These are phyloP conservation scores for Testicularia cyperi DNA, from an alignment of 1,284 basidiomycete genomes.

Conservation along the genomic window DNA sequence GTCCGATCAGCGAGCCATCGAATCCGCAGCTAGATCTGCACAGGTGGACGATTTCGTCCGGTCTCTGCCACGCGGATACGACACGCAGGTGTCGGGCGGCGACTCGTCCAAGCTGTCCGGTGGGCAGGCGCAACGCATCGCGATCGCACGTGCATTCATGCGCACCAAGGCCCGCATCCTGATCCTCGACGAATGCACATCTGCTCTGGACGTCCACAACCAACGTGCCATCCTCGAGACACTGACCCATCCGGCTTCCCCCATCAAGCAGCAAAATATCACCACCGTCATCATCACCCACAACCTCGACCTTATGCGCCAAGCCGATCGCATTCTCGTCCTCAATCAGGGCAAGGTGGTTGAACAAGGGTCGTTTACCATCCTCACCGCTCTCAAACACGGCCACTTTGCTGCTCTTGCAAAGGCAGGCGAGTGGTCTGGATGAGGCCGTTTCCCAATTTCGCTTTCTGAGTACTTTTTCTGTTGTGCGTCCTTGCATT, in stretches of 20 bases:
- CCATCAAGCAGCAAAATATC: constrained; percentile 48
- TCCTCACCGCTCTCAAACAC: constrained; percentile 68
- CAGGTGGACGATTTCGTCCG: constrained; percentile 84
- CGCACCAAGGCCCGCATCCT: constrained; percentile 71
- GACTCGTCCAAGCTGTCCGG: constrained; percentile 78
- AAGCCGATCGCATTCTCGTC: constrained; percentile 86
- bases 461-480: neutral
- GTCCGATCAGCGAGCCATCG: too few species aligned
- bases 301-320: constrained; percentile 84
- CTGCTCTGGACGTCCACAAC: constrained; percentile 70
- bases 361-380: constrained; percentile 76
- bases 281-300: constrained; percentile 93
- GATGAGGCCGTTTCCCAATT: constrained; percentile 1
- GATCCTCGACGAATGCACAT: constrained; percentile 91
- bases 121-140: constrained; percentile 88
- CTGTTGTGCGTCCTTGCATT: neutral
- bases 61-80: constrained; percentile 77
- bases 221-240: constrained; percentile 69
- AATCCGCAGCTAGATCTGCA: constrained; percentile 72
- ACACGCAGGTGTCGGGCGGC: constrained; percentile 83
- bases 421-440: constrained; percentile 80
- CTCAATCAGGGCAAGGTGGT: constrained; percentile 74
- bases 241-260: constrained; percentile 61
- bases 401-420: constrained; percentile 82
- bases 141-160: constrained; percentile 87